Base-by-base conservation (phyloP, 306 rosid species). In the Sicyos edulis region DNA sequence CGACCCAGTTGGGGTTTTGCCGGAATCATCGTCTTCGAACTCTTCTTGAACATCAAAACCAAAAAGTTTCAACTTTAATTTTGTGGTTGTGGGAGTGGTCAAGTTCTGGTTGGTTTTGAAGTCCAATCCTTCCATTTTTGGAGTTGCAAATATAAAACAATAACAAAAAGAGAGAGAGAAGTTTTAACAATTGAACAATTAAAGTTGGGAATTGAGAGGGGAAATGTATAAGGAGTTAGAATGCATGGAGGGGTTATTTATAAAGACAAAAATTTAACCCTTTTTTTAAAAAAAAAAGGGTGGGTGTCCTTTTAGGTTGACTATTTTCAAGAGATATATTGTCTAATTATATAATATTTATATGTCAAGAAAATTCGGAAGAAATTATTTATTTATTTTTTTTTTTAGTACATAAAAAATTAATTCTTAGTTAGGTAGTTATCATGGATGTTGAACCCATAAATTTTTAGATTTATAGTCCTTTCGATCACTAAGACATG, bases 41-140 rank as follows among this genome's bases (percentile, higher is more conserved):
- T 92, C 92, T 70, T 93, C 95, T 7, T 79, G 84, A 22, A 93
- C 96, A 75, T 73, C 83, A 82, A 93, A 86, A 3, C 99, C 99
- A 44, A 93, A 93, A 71, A 93, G 92, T 72, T 93, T 91, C 59
- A 93, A 70, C 70, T 93, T 91, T 42, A 42, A 42, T 42, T 1
- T 8, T 9, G 95, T 79, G 67, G 83, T 50, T 50, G 54, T 73
- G 20, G 55, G 60, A 14, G 69, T 32, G 6, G 51, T 74, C 42
- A 45, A 16, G 64, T 79, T 83, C 56, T 80, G 17, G 72, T 62
- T 86, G 77, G 87, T 24, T 57, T 60, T 57, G 69, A 19, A 54
- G 2, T 21, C 13, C 32, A 74, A 22, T 5, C 54, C 76, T 16
- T 40, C 76, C 65, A 73, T 53, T 8, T 70, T 6, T 14, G 54